phyloP scores from a whole-genome alignment of 441 rosid species.

The Gossypium davidsonii region DNA sequence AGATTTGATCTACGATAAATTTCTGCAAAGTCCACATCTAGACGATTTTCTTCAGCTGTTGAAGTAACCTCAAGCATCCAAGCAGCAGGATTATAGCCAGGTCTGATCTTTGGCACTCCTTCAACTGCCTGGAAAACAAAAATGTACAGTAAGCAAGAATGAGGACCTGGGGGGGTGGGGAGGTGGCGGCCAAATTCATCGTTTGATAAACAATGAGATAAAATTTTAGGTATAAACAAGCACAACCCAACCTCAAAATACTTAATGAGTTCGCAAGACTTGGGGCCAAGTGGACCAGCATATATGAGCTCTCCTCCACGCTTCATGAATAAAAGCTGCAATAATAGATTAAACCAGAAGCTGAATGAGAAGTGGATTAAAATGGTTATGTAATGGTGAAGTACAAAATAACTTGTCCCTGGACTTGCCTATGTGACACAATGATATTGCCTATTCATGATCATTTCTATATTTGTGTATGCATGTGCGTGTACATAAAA shows the following conservation, averaged over 20 bases:
- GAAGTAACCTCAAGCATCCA: conserved; percentile 97
- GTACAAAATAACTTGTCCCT: background rate
- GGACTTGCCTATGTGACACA: background rate
- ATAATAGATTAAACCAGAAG: background rate
- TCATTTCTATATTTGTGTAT: background rate
- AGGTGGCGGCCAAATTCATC: background rate
- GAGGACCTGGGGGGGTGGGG: background rate
- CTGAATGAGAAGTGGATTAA: conserved; percentile 1
- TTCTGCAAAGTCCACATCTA: conserved; percentile 82
- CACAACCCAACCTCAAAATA: conserved; percentile 65
- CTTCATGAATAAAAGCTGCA: conserved; percentile 94
- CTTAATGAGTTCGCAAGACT: conserved; percentile 73
- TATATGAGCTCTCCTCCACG: conserved; percentile 93
- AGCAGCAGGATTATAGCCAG: conserved; percentile 85
- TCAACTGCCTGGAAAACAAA: conserved; percentile 50
- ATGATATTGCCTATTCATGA: background rate
- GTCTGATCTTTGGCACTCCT: conserved; percentile 70
- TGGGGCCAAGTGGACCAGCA: conserved; percentile 85
- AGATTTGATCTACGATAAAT: conserved; percentile 63
- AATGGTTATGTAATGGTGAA: conserved; percentile 1
- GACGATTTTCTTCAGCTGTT: conserved; percentile 56
- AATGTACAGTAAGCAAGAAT: conserved; percentile 8
- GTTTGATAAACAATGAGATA: conserved; percentile 5
- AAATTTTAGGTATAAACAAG: conserved; percentile 18
- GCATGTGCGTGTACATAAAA: background rate